Percentiles rank a stretch among this genome's conserved stretches.
Evolutionary conservation across 2,329 filamentous ascomycete genomes (phyloP).

Genomic region (Ampelomyces quisqualis): DNA sequence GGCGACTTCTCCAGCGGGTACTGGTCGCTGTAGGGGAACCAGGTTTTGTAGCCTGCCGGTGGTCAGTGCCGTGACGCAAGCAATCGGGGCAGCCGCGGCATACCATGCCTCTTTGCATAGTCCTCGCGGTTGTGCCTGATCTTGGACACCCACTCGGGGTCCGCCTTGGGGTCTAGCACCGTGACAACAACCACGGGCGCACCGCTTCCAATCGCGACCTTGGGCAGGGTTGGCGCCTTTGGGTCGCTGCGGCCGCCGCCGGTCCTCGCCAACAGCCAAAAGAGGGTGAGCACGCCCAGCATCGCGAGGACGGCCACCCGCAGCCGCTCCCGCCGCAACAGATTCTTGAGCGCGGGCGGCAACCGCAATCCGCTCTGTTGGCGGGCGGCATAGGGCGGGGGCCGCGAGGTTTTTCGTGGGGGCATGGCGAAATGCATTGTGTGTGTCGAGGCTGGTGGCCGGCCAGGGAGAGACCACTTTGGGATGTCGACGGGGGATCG

Average conservation of each 20-base stretch:
- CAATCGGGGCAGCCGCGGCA: not conserved
- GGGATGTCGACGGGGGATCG: not conserved
- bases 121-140: constrained; percentile 79
- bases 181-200: constrained; percentile 76
- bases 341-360: constrained; percentile 50
- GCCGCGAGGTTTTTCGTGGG: constrained; percentile 77
- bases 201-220: constrained; percentile 47
- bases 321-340: constrained; percentile 61
- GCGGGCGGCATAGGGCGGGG: constrained; percentile 68
- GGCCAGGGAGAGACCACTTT: constrained; percentile 20
- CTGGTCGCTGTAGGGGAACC: constrained; percentile 74
- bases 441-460: constrained; percentile 13
- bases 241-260: constrained; percentile 20
- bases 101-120: constrained; percentile 86
- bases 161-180: constrained; percentile 69
- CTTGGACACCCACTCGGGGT: constrained; percentile 66
- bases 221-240: constrained; percentile 20
- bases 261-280: constrained; percentile 41
- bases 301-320: constrained; percentile 58
- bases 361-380: constrained; percentile 46
- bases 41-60: constrained; percentile 73
- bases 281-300: constrained; percentile 54
- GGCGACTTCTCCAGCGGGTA: constrained; percentile 66
- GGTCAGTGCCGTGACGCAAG: constrained; percentile 7
- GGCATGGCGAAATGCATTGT: constrained; percentile 85